phyloP scores from a whole-genome alignment of 2,329 filamentous ascomycete species.

The Arthrobotrys conoides region DNA sequence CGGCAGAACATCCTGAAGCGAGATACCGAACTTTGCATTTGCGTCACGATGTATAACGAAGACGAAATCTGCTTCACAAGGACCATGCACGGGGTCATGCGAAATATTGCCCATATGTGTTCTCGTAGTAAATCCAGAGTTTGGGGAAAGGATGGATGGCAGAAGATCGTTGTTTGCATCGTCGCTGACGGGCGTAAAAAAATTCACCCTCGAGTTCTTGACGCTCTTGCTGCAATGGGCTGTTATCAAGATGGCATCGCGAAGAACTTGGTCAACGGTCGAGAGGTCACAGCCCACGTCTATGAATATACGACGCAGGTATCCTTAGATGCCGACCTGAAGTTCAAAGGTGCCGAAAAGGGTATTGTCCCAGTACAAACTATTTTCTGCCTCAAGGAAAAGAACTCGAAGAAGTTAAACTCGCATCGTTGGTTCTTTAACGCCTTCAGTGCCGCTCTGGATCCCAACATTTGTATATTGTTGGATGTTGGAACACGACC shows the following conservation, averaged over 20 bases:
- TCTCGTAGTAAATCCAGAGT: conserved; percentile 90
- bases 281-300: conserved; percentile 94
- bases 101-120: conserved; percentile 97
- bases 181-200: conserved; percentile 94
- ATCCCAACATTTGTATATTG: conserved; percentile 95
- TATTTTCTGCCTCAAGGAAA: conserved; percentile 98
- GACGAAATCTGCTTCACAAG: conserved; percentile 96
- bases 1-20: conserved; percentile 90
- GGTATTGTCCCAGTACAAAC: conserved; percentile 98
- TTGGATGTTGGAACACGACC: conserved; percentile 97
- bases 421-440: conserved; percentile 99
- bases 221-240: conserved; percentile 94
- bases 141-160: conserved; percentile 97
- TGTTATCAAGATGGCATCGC: conserved; percentile 98
- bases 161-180: conserved; percentile 98
- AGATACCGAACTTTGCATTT: conserved; percentile 96
- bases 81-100: conserved; percentile 99
- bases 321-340: conserved; percentile 92
- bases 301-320: conserved; percentile 99
- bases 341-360: conserved; percentile 99
- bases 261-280: conserved; percentile 97
- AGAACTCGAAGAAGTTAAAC: conserved; percentile 97
- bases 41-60: conserved; percentile 99
- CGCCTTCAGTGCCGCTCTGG: conserved; percentile 90
- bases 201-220: conserved; percentile 92